These are phyloP conservation scores for Pelargonium myrrhifolium DNA, from an alignment of 441 rosid species.

Conservation along the genomic window DNA sequence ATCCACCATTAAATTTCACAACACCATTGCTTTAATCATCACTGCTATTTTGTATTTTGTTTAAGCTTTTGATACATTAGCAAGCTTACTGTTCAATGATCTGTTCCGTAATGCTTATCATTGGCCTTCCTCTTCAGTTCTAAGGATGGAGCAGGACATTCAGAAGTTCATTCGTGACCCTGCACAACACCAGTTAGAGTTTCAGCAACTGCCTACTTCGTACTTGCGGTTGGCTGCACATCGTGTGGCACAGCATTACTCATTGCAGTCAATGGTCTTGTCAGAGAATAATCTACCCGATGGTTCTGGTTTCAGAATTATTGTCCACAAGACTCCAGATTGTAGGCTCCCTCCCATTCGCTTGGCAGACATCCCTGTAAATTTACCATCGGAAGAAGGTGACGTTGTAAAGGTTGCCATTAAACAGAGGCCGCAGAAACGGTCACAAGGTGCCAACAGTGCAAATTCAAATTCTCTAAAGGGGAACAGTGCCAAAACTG, in stretches of 20 bases:
- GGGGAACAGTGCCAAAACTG: slow-evolving; percentile 48
- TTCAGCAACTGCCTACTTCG: slow-evolving; percentile 76
- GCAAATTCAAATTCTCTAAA: slow-evolving; percentile 42
- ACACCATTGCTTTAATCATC: not conserved
- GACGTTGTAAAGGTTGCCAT: slow-evolving; percentile 57
- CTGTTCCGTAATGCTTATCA: not conserved
- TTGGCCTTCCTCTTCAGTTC: slow-evolving; percentile 30
- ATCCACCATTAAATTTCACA: not conserved
- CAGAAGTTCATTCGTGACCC: slow-evolving; percentile 63
- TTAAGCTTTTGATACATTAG: not conserved
- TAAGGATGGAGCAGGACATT: slow-evolving; percentile 77
- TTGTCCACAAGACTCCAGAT: slow-evolving; percentile 61
- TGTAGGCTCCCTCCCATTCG: slow-evolving; percentile 51
- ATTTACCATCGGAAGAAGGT: slow-evolving; percentile 50
- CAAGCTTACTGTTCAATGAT: not conserved
- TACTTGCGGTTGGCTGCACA: slow-evolving; percentile 78
- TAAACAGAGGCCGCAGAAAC: slow-evolving; percentile 65
- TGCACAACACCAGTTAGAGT: slow-evolving; percentile 56
- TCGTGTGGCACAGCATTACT: slow-evolving; percentile 79
- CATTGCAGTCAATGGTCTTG: slow-evolving; percentile 75
- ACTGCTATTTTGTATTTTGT: not conserved
- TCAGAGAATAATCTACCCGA: slow-evolving; percentile 55
- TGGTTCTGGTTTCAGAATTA: slow-evolving; percentile 59
- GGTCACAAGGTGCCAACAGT: slow-evolving; percentile 27
- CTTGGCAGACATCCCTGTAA: slow-evolving; percentile 65